These are phyloP conservation scores for Podospora conica DNA, from an alignment of 495 filamentous ascomycete species.

Conservation along the genomic window DNA sequence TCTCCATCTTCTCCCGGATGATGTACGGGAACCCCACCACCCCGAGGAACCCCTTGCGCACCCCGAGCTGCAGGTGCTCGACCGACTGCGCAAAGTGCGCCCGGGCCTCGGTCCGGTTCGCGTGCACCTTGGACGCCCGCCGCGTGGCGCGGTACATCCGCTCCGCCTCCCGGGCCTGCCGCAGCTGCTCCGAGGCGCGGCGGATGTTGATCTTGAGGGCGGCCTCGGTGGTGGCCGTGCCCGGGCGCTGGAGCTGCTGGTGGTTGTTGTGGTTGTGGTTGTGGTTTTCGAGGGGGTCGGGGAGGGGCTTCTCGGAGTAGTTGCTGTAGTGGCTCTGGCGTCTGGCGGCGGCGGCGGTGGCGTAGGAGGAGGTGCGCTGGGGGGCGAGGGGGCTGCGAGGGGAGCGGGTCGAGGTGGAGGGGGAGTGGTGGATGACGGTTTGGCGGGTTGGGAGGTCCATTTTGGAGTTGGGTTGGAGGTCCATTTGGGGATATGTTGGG, in stretches of 20 bases:
- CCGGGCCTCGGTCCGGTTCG: slow-evolving; percentile 21
- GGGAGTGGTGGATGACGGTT: background rate
- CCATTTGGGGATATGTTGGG: background rate
- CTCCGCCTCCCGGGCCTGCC: slow-evolving; percentile 26
- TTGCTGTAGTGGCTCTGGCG: slow-evolving; percentile 1
- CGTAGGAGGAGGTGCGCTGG: background rate
- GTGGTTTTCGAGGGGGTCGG: background rate
- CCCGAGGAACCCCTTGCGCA: slow-evolving; percentile 13
- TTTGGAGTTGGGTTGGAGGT: background rate
- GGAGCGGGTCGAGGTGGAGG: background rate
- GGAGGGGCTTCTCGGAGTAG: slow-evolving; percentile 11
- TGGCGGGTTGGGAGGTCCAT: background rate
- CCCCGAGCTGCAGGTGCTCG: slow-evolving; percentile 20
- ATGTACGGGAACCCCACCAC: slow-evolving; percentile 17
- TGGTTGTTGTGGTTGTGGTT: background rate
- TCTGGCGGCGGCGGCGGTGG: background rate
- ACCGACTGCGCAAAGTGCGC: slow-evolving; percentile 21
- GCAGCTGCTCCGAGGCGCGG: slow-evolving; percentile 19
- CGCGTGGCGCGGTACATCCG: slow-evolving; percentile 24
- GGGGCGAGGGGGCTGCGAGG: background rate
- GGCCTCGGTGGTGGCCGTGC: slow-evolving; percentile 28
- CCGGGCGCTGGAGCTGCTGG: slow-evolving; percentile 14
- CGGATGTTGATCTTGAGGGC: slow-evolving; percentile 23
- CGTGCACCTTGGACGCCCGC: slow-evolving; percentile 22
- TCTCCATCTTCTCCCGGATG: slow-evolving; percentile 16